Base-by-base conservation (phyloP, 2,329 filamentous ascomycete species). In the Colletotrichum sp. region DNA sequence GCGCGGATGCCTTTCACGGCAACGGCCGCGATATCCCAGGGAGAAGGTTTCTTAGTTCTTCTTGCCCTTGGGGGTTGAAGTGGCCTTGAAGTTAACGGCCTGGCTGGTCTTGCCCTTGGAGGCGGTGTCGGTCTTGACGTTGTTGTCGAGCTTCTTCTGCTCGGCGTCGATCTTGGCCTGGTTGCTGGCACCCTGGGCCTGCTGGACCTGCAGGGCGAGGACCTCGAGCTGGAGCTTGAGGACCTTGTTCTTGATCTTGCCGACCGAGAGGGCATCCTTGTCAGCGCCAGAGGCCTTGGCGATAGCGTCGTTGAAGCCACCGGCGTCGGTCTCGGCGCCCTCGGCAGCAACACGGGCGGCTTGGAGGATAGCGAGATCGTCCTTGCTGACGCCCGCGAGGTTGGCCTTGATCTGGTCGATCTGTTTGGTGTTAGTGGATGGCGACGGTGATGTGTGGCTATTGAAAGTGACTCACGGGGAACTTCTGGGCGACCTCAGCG, bases 221-320 rank as follows among this genome's bases (percentile, higher is more conserved):
- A 89, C 86, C 79, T 90, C 87, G 18, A 90, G 87, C 83, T 88
- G 85, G 65, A 92, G 83, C 85, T 92, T 92, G 68, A 91, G 82
- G 28, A 92, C 89, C 85, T 91, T 91, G 85, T 91, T 92, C 87
- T 91, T 91, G 80, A 87, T 91, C 84, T 91, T 91, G 79, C 90
- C 90, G 67, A 85, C 85, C 83, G 89, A 84, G 18, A 91, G 84
- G 13, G 88, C 88, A 52, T 84, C 87, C 0, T 84, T 86, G 3
- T 84, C 82, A 15, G 84, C 81, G 24, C 83, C 84, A 32, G 82
- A 85, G 10, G 89, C 89, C 5, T 85, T 87, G 15, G 82, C 85
- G 75, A 90, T 88, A 52, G 89, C 87, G 18, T 88, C 85, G 83
- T 92, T 90, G 85, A 91, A 92, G 44, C 86, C 87, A 18, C 74